Base-by-base conservation (phyloP, 805 yeast species). In the Kluyveromyces aestuarii region DNA sequence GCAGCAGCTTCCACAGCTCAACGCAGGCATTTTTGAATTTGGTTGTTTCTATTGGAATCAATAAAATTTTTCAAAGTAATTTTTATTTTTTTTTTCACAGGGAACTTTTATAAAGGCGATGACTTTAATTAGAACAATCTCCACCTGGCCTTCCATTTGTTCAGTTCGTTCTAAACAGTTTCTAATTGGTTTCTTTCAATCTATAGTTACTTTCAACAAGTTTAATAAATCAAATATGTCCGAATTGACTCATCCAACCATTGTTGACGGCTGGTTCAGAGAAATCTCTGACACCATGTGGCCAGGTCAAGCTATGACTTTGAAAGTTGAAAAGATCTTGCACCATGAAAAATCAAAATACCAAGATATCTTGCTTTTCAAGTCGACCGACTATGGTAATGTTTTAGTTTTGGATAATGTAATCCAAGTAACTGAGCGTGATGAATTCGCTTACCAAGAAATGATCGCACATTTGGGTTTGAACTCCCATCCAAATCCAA, bases 261-360 rank as follows among this genome's bases (percentile, higher is more conserved):
- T 71, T 49, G 67, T 63, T 42, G 68, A 93, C 70, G 97, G 97
- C 63, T 91, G 99, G 99, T 91, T 91, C 73, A 82, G 91, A 61
- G 99, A 91, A 71, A 76, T 86, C 67, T 86, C 96, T 57, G 87
- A 90, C 69, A 87, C 95, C 65, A 85, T 88, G 87, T 91, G 96
- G 95, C 98, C 99, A 30, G 99, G 99, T 56, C 96, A 90, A 76
- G 98, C 97, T 58, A 83, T 93, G 93, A 79, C 89, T 46, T 75
- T 91, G 58, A 79, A 82, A 55, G 98, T 91, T 50, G 88, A 91
- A 57, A 81, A 89, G 69, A 79, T 91, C 47, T 76, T 91, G 56
- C 89, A 86, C 71, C 84, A 79, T 53, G 96, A 84, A 67, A 77
- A 83, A 69, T 87, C 96, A 52, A 78, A 82, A 69, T 91, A 85